Base-by-base conservation (phyloP, 345 rosid species). In the Eucalyptus microcorys region DNA sequence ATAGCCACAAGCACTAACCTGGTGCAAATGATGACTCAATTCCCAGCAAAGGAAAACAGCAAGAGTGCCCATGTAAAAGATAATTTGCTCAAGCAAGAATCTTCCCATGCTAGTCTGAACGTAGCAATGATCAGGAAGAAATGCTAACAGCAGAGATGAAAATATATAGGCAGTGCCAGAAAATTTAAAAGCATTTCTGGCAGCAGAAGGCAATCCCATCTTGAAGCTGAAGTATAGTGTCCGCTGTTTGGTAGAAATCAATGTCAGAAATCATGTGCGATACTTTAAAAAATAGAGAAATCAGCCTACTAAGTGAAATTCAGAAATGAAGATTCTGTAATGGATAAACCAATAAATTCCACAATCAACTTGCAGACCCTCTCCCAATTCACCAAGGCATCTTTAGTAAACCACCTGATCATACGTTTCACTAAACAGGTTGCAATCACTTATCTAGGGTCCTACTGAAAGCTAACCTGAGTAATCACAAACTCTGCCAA, bases 11-110 rank as follows among this genome's bases (percentile, higher is more conserved):
- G 57, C 76, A 87, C 94, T 57, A 92, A 97, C 99, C 99, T 94
- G 95, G 87, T 96, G 95, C 86, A 97, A 91, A 89, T 96, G 96
- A 93, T 94, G 97, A 93, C 93, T 92, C 71, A 95, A 90, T 92
- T 97, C 99, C 99, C 99, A 98, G 90, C 98, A 94, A 66, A 98
- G 92, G 89, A 98, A 91, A 59, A 95, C 90, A 86, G 92, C 93
- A 92, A 94, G 94, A 91, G 90, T 93, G 42, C 95, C 96, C 8
- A 93, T n/a, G 89, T 88, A 95, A 59, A 93, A 94, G 55, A 93
- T 89, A 66, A 96, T 92, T 92, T 94, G 94, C 90, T 93, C 96
- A 80, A 89, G 55, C 88, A 97, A 88, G 88, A 94, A 93, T 59
- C 89, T 92, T 87, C 93, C 92, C 76, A 91, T 76, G 50, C 95